Conservation (phyloP, 2,329 filamentous ascomycete species). For the Colletotrichum aenigma region DNA sequence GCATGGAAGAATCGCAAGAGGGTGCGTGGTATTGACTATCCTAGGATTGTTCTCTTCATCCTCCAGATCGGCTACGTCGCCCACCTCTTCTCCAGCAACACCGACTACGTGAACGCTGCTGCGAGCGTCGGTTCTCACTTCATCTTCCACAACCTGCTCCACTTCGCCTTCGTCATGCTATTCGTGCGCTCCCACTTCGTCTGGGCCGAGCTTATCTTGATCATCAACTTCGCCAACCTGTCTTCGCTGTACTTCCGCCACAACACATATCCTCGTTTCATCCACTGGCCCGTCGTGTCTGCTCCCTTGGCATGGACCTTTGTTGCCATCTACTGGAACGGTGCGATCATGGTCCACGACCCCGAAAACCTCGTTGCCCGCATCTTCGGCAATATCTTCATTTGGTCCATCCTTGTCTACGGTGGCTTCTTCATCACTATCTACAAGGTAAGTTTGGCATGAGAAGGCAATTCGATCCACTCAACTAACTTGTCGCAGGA, state of each 20-base stretch:
- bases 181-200: constrained; percentile 79
- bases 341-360: constrained; percentile 79
- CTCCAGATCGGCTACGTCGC: constrained; percentile 78
- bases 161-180: constrained; percentile 82
- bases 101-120: constrained; percentile 68
- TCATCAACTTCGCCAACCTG: constrained; percentile 85
- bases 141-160: constrained; percentile 82
- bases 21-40: background rate
- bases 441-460: constrained; percentile 63
- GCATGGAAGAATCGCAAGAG: background rate
- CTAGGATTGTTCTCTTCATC: constrained; percentile 74
- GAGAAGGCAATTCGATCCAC: background rate
- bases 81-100: constrained; percentile 74
- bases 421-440: constrained; percentile 76
- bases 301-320: constrained; percentile 87
- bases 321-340: constrained; percentile 87
- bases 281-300: constrained; percentile 77
- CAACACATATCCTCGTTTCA: constrained; percentile 70
- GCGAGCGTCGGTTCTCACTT: constrained; percentile 84
- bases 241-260: constrained; percentile 81
- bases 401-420: constrained; percentile 82
- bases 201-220: constrained; percentile 75
- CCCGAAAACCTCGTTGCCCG: constrained; percentile 70
- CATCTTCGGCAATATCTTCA: constrained; percentile 84
- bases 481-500: constrained; percentile 45